Conservation (phyloP, 2,329 filamentous ascomycete species). For the Colletotrichum sp. region DNA sequence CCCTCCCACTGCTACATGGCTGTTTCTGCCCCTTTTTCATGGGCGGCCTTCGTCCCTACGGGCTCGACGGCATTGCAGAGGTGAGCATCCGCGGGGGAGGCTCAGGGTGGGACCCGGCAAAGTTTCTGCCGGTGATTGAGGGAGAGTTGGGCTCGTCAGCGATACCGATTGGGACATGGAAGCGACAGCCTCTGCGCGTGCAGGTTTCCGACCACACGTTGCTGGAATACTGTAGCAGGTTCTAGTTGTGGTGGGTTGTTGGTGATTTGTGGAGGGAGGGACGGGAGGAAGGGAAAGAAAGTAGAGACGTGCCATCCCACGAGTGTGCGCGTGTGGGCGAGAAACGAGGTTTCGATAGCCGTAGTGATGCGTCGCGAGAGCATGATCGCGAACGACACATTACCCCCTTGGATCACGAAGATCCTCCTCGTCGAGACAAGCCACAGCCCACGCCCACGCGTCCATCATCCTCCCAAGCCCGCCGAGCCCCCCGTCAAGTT, state of each 20-base stretch:
- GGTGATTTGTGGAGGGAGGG: not conserved
- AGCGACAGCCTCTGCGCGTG: not conserved
- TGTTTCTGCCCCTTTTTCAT: not conserved
- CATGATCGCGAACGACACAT: not conserved
- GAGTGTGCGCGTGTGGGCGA: not conserved
- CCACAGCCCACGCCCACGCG: not conserved
- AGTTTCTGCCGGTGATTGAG: not conserved
- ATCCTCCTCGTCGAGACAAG: slow-evolving; percentile 7
- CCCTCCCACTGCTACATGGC: not conserved
- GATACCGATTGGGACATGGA: not conserved
- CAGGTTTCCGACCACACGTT: not conserved
- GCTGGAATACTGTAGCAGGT: not conserved
- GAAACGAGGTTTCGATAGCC: not conserved
- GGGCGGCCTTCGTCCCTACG: not conserved
- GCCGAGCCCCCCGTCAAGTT: not conserved
- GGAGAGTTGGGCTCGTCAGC: not conserved
- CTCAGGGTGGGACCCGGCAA: not conserved
- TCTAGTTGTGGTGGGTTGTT: not conserved
- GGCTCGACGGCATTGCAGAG: not conserved
- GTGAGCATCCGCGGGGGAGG: not conserved
- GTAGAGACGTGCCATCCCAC: not conserved
- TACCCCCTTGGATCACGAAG: not conserved
- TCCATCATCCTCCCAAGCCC: not conserved
- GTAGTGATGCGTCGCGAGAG: not conserved
- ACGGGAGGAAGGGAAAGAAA: not conserved